Evolutionary conservation across 1,284 basidiomycete genomes (phyloP), one percentile per base, ranked within the genome.

Genomic region (Moesziomyces aphidis): DNA sequence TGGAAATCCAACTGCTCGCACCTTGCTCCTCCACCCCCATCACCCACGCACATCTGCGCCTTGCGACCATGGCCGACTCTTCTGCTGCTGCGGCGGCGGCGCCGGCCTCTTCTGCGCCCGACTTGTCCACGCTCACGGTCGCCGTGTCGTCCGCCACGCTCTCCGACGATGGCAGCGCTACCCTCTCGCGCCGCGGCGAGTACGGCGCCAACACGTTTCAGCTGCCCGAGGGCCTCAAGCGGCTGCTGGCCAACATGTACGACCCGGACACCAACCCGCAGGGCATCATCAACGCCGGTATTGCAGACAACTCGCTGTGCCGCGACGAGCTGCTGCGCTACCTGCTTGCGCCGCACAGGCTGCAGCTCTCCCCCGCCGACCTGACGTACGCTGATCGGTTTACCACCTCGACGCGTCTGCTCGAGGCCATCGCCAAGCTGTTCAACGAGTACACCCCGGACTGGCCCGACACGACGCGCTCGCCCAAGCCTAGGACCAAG

Each of bases 211-310:
- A n/a, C 17, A 17, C 31, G 4, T 52, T 78, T 34, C 22, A 54
- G 22, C 26, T 78, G 5, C 55, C 66, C 36, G 51, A 58, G 39
- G 71, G 66, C n/a, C 22, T 65, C 22, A 54, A 55, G 31, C 57
- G 56, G 9, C 26, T 69, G 21, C 57, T 76, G 19, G 26, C 49
- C 53, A 64, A 79, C 60, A 46, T 62, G 42, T 77, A 73, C 57
- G 77, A 77, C 22, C 60, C 59, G 15, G 42, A 48, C 47, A 61
- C 57, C 50, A 80, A 80, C 50, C 78, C 78, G 1, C 17, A 66
- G 11, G 78, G 78, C 52, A 73, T 80, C 57, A 73, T 80, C 57
- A 72, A 75, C 22, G 64, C 78, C 13, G 78, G 78, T 34, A 67
- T 80, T 28, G 78, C 78, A 1, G 78, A 80, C 51, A 80, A 80